A percentile compares a stretch with the other conserved stretches of the same genome.
Conservation (phyloP, 225 moss, liverwort and hornwort genomes). For the Anthoceros angustus region DNA sequence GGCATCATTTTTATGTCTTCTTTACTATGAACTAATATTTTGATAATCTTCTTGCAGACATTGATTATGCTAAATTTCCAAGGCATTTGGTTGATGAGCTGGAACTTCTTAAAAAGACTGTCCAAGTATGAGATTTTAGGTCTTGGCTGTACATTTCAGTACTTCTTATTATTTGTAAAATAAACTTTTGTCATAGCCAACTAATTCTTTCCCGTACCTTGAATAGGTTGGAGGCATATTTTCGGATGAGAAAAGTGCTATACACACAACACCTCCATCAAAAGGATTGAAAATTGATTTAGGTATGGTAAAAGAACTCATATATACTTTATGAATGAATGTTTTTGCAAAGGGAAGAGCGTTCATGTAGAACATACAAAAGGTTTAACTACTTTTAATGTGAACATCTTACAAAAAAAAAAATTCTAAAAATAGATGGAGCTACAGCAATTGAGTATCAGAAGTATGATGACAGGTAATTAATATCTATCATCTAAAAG, state of each 20-base stretch:
- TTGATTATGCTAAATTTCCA: conserved; percentile 70
- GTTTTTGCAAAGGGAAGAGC: too few relatives aligned
- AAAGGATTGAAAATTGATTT: background rate
- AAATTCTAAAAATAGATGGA: too few relatives aligned
- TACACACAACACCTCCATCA: background rate
- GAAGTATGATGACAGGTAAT: background rate
- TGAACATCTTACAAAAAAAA: too few relatives aligned
- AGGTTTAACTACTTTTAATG: too few relatives aligned
- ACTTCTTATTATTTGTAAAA: too few relatives aligned
- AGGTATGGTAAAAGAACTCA: background rate
- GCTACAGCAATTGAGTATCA: background rate
- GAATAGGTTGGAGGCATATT: background rate
- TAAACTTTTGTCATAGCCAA: too few relatives aligned
- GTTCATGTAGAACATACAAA: too few relatives aligned
- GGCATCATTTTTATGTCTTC: too few relatives aligned
- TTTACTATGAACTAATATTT: too few relatives aligned
- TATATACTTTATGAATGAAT: background rate
- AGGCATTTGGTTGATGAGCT: conserved; percentile 30
- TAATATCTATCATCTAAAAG: background rate
- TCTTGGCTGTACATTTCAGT: too few relatives aligned
- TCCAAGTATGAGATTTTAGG: too few relatives aligned
- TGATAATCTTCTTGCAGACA: conserved; percentile 26
- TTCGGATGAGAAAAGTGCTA: background rate
- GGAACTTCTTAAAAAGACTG: conserved; percentile 38
- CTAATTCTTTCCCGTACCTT: too few relatives aligned